These are phyloP conservation scores for Geotrichum cucujoidarum DNA, from an alignment of 1,139 yeast species.

Conservation along the genomic window DNA sequence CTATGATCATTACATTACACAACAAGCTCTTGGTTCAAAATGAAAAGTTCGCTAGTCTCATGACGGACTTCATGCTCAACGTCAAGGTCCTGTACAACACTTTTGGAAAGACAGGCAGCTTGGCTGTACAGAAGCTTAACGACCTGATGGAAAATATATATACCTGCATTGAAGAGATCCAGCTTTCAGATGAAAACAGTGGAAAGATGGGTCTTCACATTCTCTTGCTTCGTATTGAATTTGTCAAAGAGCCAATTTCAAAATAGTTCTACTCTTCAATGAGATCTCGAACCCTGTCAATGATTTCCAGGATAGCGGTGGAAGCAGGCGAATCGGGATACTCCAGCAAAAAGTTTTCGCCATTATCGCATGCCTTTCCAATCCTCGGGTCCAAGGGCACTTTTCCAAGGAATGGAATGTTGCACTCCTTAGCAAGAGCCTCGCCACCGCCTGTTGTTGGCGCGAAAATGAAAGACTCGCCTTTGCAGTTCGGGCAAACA, in stretches of 20 bases:
- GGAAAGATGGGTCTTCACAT: constrained; percentile 6
- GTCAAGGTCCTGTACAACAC: constrained; percentile 3
- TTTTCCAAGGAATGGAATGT: constrained; percentile 74
- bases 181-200: not conserved
- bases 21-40: constrained; percentile 21
- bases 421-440: constrained; percentile 71
- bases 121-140: not conserved
- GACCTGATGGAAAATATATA: not conserved
- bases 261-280: constrained; percentile 11
- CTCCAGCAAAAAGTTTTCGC: constrained; percentile 72
- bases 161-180: constrained; percentile 7
- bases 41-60: constrained; percentile 14
- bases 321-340: constrained; percentile 95
- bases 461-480: constrained; percentile 83
- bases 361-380: constrained; percentile 81
- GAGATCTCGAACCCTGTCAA: constrained; percentile 43
- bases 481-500: constrained; percentile 92
- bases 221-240: constrained; percentile 13
- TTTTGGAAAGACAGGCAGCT: not conserved
- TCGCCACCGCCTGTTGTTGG: constrained; percentile 97
- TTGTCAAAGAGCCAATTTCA: constrained; percentile 3
- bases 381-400: constrained; percentile 96
- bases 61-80: constrained; percentile 21
- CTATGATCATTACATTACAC: constrained; percentile 19
- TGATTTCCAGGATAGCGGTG: constrained; percentile 77